Conservation (phyloP, 208 protist genomes). For the Leishmania guyanensis region DNA sequence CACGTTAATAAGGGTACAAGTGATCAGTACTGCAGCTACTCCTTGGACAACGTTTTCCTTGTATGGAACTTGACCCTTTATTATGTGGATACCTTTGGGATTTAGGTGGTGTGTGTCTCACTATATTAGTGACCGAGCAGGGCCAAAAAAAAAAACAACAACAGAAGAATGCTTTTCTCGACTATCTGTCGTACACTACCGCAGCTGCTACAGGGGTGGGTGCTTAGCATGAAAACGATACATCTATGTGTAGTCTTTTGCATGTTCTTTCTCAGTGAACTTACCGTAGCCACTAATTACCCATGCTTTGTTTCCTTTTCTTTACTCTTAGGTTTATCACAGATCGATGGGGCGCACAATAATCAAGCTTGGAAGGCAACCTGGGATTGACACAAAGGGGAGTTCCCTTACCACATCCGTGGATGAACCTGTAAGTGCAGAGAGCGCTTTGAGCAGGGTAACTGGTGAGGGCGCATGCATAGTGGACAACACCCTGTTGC, state of each 20-base stretch:
- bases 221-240: background rate
- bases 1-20: background rate
- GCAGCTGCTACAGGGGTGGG: background rate
- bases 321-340: background rate
- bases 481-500: slow-evolving; percentile 4
- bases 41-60: background rate
- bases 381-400: background rate
- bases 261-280: background rate
- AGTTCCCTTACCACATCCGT: background rate
- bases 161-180: background rate
- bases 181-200: background rate
- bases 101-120: background rate
- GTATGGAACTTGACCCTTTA: background rate
- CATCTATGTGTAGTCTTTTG: background rate
- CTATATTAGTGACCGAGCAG: background rate
- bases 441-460: background rate
- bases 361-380: slow-evolving; percentile 16
- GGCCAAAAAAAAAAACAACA: background rate
- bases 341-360: slow-evolving; percentile 28
- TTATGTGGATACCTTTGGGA: background rate
- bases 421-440: background rate
- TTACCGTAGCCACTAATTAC: background rate
- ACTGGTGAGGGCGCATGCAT: slow-evolving; percentile 11
- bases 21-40: background rate
- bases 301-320: background rate